Evolutionary conservation across 208 protist species (phyloP).

Genomic region (Acanthamoeba healyi): DNA sequence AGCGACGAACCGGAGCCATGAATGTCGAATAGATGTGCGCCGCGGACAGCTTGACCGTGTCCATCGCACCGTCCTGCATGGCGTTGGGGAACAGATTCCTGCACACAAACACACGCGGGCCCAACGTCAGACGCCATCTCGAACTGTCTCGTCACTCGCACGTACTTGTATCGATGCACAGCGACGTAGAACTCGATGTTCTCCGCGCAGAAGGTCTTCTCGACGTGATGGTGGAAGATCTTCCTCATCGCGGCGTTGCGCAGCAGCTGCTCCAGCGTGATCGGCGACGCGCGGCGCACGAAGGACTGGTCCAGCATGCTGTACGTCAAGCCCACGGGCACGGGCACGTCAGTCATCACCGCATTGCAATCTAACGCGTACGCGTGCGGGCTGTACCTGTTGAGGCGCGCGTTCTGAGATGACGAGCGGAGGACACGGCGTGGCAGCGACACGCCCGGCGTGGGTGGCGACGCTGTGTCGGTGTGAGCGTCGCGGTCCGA

Average conservation of each 20-base stretch:
- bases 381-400: not conserved
- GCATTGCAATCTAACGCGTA: not conserved
- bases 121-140: no score
- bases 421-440: conserved; percentile 16
- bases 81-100: not conserved
- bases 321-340: not conserved
- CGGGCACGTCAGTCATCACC: not conserved
- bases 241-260: not conserved
- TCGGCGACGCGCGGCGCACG: not conserved
- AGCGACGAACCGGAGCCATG: not conserved
- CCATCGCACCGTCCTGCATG: not conserved
- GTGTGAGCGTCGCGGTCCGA: not conserved
- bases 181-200: conserved; percentile 45
- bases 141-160: no score
- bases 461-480: not conserved
- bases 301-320: not conserved
- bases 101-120: not conserved
- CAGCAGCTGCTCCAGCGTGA: conserved; percentile 2
- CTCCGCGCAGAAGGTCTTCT: conserved; percentile 13
- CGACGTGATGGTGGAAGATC: not conserved
- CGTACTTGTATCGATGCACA: conserved; percentile 4
- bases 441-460: not conserved
- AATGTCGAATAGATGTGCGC: conserved; percentile 10
- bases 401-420: not conserved
- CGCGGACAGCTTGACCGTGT: not conserved